These are phyloP conservation scores for Candida sp. DNA, from an alignment of 1,139 yeast genomes.

Conservation along the genomic window DNA sequence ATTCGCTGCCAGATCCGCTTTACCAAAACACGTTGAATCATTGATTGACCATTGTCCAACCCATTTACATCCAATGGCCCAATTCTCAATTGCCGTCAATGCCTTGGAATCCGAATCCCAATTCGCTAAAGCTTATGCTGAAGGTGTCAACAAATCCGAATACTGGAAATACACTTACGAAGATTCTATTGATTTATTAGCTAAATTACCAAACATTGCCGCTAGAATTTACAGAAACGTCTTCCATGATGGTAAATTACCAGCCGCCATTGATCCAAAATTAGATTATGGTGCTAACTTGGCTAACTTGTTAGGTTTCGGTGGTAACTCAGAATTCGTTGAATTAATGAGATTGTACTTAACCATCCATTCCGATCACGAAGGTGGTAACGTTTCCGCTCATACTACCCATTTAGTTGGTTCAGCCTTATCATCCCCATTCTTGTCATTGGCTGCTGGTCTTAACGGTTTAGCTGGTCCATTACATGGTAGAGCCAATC, in stretches of 20 bases:
- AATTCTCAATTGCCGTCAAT: conserved; percentile 88
- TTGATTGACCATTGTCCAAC: conserved; percentile 81
- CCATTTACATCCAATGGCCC: conserved; percentile 96
- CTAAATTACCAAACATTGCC: conserved; percentile 89
- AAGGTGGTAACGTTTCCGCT: conserved; percentile 98
- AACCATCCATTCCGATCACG: conserved; percentile 96
- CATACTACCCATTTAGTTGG: conserved; percentile 98
- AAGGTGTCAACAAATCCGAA: conserved; percentile 81
- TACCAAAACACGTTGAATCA: conserved; percentile 85
- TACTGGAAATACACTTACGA: conserved; percentile 95
- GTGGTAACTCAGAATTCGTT: conserved; percentile 74
- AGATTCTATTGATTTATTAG: conserved; percentile 84
- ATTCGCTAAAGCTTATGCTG: conserved; percentile 88
- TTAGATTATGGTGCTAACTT: conserved; percentile 93
- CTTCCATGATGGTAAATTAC: conserved; percentile 82
- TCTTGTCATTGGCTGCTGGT: conserved; percentile 91
- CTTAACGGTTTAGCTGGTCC: conserved; percentile 98
- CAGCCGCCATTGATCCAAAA: conserved; percentile 57
- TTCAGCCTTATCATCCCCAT: conserved; percentile 92
- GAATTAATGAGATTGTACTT: conserved; percentile 92
- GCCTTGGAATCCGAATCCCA: conserved; percentile 89
- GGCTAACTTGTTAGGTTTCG: conserved; percentile 80
- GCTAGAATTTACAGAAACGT: conserved; percentile 93
- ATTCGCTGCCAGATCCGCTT: conserved; percentile 78
- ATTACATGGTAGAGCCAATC: conserved; percentile 97